A percentile compares a stretch with the other conserved stretches of the same genome.
Evolutionary conservation across 2,329 filamentous ascomycete species (phyloP).

Genomic region (Beauveria scarabaeidicola): DNA sequence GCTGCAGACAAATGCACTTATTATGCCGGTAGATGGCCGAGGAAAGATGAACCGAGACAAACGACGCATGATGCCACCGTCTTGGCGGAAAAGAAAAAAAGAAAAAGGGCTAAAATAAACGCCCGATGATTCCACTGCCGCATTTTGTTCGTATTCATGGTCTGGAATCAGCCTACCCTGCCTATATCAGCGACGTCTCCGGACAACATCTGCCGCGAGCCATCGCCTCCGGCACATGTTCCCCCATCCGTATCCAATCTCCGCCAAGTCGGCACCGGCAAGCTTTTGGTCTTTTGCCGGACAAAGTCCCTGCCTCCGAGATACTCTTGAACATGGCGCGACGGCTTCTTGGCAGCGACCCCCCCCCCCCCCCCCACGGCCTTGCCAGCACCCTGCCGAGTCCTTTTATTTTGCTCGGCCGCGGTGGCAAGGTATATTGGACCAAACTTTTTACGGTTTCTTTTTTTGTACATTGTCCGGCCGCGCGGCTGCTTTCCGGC

Average conservation of each 20-base stretch:
- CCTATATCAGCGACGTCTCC: background rate
- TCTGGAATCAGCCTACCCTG: background rate
- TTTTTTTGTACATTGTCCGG: background rate
- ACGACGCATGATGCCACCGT: background rate
- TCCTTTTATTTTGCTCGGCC: background rate
- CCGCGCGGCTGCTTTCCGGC: background rate
- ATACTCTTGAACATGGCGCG: background rate
- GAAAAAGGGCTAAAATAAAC: background rate
- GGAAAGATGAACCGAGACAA: background rate
- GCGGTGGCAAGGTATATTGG: background rate
- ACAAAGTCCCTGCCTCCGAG: constrained; percentile 1
- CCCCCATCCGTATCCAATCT: background rate
- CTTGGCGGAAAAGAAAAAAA: background rate
- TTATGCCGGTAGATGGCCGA: background rate
- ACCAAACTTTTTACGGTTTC: background rate
- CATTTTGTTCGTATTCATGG: background rate
- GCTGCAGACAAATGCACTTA: background rate
- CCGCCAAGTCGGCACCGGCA: background rate
- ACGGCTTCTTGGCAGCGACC: background rate
- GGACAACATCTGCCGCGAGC: background rate
- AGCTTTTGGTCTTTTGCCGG: background rate
- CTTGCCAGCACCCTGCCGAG: constrained; percentile 8
- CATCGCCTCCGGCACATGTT: background rate
- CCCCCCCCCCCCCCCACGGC: too few species aligned
- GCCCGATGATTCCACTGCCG: background rate